These are phyloP conservation scores for Aspergillus novoparasiticus DNA, from an alignment of 2,329 filamentous ascomycete species.

Conservation along the genomic window DNA sequence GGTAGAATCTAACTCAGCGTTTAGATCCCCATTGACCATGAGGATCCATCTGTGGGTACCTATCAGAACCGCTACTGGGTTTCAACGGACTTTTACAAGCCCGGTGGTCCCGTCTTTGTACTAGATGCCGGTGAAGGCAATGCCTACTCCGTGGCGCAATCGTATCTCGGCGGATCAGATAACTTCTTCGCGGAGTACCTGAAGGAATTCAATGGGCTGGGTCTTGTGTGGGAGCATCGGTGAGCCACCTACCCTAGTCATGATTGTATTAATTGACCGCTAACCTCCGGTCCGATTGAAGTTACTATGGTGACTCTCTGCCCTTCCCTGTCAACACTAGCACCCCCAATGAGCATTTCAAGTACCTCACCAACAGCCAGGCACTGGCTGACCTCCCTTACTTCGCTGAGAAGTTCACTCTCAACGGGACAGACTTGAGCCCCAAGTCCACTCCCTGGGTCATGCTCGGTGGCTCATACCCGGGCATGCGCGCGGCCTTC, in stretches of 20 bases:
- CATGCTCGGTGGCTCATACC: conserved; percentile 50
- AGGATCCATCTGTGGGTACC: conserved; percentile 43
- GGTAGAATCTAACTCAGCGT: background rate
- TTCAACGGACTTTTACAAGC: conserved; percentile 56
- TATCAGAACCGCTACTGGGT: conserved; percentile 61
- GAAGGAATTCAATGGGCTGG: conserved; percentile 40
- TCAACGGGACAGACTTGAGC: conserved; percentile 39
- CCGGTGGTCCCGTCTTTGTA: conserved; percentile 58
- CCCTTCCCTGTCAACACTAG: conserved; percentile 40
- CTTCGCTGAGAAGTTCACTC: conserved; percentile 45
- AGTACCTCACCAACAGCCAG: conserved; percentile 47
- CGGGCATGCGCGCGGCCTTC: conserved; percentile 48
- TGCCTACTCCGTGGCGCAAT: background rate
- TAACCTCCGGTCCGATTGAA: conserved; percentile 18
- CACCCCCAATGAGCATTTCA: conserved; percentile 41
- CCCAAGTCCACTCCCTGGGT: conserved; percentile 49
- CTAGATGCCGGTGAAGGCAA: conserved; percentile 28
- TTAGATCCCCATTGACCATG: conserved; percentile 39
- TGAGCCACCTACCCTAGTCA: conserved; percentile 14
- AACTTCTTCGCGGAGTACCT: conserved; percentile 15
- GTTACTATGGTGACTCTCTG: conserved; percentile 47
- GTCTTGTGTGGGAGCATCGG: conserved; percentile 49
- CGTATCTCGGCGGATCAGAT: background rate
- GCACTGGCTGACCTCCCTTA: conserved; percentile 50
- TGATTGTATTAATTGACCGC: background rate